Percentiles rank a stretch among this genome's conserved stretches.
These are phyloP conservation scores for Geranomyces michiganensis DNA, from an alignment of 192 early-diverging fungal genomes.

Conservation along the genomic window DNA sequence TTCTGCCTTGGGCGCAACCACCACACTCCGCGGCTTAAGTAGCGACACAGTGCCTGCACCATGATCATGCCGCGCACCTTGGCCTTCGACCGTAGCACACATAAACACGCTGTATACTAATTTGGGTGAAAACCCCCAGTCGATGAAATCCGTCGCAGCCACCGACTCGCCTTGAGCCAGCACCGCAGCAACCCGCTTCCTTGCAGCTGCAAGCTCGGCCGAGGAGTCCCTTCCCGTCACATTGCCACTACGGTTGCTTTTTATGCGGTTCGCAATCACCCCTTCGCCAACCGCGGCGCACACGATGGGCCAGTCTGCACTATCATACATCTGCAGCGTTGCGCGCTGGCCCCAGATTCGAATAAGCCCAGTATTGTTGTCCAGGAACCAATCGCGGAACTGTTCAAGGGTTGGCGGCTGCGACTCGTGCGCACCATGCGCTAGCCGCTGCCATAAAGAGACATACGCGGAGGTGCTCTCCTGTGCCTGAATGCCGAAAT, in stretches of 20 bases:
- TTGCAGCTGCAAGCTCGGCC: not conserved
- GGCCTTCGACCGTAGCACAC: constrained; percentile 30
- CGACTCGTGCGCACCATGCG: not conserved
- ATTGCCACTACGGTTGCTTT: constrained; percentile 1
- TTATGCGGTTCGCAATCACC: not conserved
- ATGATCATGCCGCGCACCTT: constrained; percentile 3
- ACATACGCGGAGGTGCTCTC: constrained; percentile 22
- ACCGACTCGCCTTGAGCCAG: constrained; percentile 4
- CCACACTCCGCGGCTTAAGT: not conserved
- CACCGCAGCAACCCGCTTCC: not conserved
- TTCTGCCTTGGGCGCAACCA: not conserved
- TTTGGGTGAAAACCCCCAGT: not conserved
- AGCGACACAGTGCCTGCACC: not conserved
- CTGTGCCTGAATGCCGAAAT: constrained; percentile 32
- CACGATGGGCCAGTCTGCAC: constrained; percentile 19
- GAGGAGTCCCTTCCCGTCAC: constrained; percentile 26
- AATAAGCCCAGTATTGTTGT: not conserved
- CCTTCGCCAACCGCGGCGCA: not conserved
- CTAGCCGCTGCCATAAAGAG: not conserved
- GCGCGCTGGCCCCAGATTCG: constrained; percentile 35
- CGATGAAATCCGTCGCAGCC: not conserved
- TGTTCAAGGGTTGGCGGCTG: not conserved
- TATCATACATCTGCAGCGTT: constrained; percentile 22
- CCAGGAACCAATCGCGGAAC: not conserved
- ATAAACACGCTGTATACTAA: constrained; percentile 28